phyloP scores from a whole-genome alignment of 352 stramenopile genomes.

The Globisporangium paddicum region DNA sequence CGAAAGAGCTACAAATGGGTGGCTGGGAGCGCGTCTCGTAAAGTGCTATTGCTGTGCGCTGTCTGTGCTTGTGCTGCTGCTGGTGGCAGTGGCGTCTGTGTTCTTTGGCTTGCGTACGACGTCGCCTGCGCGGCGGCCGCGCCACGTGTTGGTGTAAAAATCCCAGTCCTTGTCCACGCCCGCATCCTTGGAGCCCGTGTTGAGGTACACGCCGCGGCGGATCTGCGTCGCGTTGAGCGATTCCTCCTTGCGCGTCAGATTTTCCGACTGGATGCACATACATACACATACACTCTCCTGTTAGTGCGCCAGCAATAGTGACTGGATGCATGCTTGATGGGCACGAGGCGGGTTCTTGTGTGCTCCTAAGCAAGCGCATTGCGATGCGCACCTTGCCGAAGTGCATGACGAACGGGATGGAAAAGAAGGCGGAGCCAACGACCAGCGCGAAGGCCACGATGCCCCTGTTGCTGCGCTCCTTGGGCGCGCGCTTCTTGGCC shows the following conservation, averaged over 20 bases:
- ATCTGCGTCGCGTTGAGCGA: slow-evolving; percentile 68
- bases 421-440: slow-evolving; percentile 61
- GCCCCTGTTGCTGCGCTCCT: slow-evolving; percentile 25
- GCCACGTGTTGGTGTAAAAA: slow-evolving; percentile 60
- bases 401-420: slow-evolving; percentile 65
- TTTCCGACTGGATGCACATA: slow-evolving; percentile 34
- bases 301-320: background rate
- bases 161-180: slow-evolving; percentile 84
- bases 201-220: slow-evolving; percentile 76
- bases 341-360: background rate
- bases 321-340: too few relatives aligned
- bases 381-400: slow-evolving; percentile 44
- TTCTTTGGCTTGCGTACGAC: slow-evolving; percentile 17
- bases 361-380: background rate
- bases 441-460: slow-evolving; percentile 42
- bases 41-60: background rate
- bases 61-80: background rate
- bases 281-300: background rate
- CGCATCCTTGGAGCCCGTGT: slow-evolving; percentile 72
- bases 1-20: slow-evolving; percentile 1
- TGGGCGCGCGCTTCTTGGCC: slow-evolving; percentile 5
- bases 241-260: slow-evolving; percentile 53
- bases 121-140: slow-evolving; percentile 36
- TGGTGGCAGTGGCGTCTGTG: background rate
- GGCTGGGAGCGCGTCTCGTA: background rate